Evolutionary conservation across 1,139 yeast genomes (phyloP), one percentile per base, ranked within the genome.

Genomic region (Yamadazyma conglobata): DNA sequence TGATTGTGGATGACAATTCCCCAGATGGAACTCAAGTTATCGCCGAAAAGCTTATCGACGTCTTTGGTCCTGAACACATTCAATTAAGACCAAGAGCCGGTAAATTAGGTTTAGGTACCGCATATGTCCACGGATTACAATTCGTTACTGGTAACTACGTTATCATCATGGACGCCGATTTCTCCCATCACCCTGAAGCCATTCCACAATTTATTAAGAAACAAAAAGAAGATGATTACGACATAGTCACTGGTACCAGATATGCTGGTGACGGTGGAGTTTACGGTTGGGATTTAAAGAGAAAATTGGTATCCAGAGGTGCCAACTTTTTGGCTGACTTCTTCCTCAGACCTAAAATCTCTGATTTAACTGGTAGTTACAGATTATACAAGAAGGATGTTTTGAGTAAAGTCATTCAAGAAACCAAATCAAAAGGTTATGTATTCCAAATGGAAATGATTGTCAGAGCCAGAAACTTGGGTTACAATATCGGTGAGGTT

Each of bases 381-480:
- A 73, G 91, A 52, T 71, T 83, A 43, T 83, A 83, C 67, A 81
- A 80, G 58, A 82, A 79, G 57, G 76, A 71, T 2, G 89, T 73
- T 3, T 67, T 83, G 52, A 70, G 75, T 43, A 74, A 77, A 54
- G 76, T 83, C 44, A 83, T 83, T 44, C 73, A 67, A 31, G 83
- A 71, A 33, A 82, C 91, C 33, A 72, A 77, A 56, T 77, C 86
- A 27, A 83, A 83, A 62, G 93, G 93, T 28, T 83, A 83, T 46
- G 93, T 83, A 30, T 83, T 83, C 74, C 93, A 83, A 60, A 83
- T 83, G 93, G 93, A 83, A 58, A 81, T 83, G 89, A 80, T 82
- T 79, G 93, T 82, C 22, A 73, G 91, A 43, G 93, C 93, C 26
- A 71, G 86, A 48, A 66, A 80, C 20, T 63, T 80, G 54, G 84